Percentiles rank a stretch among this genome's conserved stretches.
phyloP scores from a whole-genome alignment of 2,329 filamentous ascomycete species.

The Aspergillus sp. region DNA sequence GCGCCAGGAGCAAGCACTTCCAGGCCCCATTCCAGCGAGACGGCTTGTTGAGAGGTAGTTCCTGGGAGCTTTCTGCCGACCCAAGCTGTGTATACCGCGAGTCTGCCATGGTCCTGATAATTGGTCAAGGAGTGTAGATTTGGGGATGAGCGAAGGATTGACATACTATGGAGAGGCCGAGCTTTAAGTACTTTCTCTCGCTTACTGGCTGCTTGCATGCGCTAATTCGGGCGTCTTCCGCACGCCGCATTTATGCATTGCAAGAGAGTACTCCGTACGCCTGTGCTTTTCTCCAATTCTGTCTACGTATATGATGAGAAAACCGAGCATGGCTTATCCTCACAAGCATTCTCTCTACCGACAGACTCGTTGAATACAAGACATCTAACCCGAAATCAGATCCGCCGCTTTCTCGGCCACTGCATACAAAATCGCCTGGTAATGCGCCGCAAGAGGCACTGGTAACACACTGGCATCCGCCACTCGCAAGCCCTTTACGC shows the following conservation, averaged over 20 bases:
- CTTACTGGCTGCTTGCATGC: not conserved
- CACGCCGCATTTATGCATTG: not conserved
- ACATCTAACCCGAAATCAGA: not conserved
- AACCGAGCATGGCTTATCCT: not conserved
- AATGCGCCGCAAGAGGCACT: constrained; percentile 17
- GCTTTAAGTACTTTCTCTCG: not conserved
- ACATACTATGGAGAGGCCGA: not conserved
- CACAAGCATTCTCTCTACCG: not conserved
- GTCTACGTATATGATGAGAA: not conserved
- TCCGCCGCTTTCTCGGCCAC: constrained; percentile 14
- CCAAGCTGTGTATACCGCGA: not conserved
- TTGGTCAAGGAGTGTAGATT: not conserved
- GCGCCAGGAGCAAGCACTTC: not conserved
- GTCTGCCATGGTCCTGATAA: not conserved
- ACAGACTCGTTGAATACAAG: not conserved
- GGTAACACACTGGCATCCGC: constrained; percentile 28
- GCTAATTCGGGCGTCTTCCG: not conserved
- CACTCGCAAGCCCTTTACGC: constrained; percentile 20
- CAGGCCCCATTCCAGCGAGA: not conserved
- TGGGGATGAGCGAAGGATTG: not conserved
- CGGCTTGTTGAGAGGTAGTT: not conserved
- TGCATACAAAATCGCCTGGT: constrained; percentile 22
- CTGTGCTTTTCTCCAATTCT: not conserved
- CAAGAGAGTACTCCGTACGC: not conserved
- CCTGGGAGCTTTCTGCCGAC: not conserved